A percentile compares a stretch with the other conserved stretches of the same genome.
These are phyloP conservation scores for Ogataea angusta DNA, from an alignment of 805 yeast species.

Conservation along the genomic window DNA sequence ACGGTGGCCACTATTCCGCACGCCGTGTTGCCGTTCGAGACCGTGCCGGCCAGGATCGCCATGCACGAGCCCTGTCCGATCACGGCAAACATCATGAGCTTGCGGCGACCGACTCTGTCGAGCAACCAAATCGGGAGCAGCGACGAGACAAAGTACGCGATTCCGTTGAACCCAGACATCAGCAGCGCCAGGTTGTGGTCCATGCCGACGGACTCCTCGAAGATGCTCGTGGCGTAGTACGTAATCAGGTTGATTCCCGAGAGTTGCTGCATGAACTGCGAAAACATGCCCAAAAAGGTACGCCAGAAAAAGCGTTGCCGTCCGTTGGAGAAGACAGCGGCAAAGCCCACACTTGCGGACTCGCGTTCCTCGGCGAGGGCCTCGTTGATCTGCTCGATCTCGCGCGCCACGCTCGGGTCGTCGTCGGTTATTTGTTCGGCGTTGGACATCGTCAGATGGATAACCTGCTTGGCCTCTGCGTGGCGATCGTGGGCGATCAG, in stretches of 20 bases:
- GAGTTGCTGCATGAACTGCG: slow-evolving; percentile 66
- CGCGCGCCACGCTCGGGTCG: slow-evolving; percentile 32
- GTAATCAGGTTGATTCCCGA: slow-evolving; percentile 72
- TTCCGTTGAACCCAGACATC: slow-evolving; percentile 32
- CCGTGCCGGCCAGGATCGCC: slow-evolving; percentile 51
- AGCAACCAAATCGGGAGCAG: slow-evolving; percentile 50
- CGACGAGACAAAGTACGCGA: slow-evolving; percentile 47
- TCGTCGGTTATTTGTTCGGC: slow-evolving; percentile 39
- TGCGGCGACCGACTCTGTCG: slow-evolving; percentile 64
- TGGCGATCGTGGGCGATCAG: slow-evolving; percentile 50
- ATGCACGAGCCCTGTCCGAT: slow-evolving; percentile 59
- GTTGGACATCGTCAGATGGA: slow-evolving; percentile 40
- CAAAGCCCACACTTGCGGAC: slow-evolving; percentile 52
- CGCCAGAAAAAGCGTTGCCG: slow-evolving; percentile 40
- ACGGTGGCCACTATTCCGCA: slow-evolving; percentile 50
- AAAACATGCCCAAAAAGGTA: slow-evolving; percentile 47
- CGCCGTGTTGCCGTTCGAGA: slow-evolving; percentile 40
- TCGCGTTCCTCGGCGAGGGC: slow-evolving; percentile 48
- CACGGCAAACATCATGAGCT: slow-evolving; percentile 58
- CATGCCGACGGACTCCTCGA: slow-evolving; percentile 47
- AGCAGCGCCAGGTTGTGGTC: slow-evolving; percentile 41
- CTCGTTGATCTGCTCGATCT: slow-evolving; percentile 36
- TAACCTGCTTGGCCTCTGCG: slow-evolving; percentile 46
- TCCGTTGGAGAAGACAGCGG: slow-evolving; percentile 37
- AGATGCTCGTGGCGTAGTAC: slow-evolving; percentile 66